These are phyloP conservation scores for Coemansia aciculifera DNA, from an alignment of 192 early-diverging fungal species.

Conservation along the genomic window DNA sequence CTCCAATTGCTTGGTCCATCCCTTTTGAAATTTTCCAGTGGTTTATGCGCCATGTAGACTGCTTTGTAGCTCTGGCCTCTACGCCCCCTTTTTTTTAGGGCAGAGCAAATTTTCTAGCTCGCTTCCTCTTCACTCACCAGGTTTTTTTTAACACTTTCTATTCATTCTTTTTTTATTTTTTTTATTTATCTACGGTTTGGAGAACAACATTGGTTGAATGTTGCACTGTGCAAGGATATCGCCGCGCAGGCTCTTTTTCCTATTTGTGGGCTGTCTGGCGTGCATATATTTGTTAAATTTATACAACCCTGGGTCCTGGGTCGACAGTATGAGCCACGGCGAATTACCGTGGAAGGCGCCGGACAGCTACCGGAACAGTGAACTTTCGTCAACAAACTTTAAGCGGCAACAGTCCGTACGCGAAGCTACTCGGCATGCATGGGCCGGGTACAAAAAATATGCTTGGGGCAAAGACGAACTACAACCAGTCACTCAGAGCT, in stretches of 20 bases:
- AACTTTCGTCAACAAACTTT: constrained; percentile 14
- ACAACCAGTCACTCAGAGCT: constrained; percentile 28
- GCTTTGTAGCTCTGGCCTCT: too few relatives aligned
- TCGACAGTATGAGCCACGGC: constrained; percentile 18
- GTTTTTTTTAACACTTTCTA: neutral
- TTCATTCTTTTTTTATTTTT: neutral
- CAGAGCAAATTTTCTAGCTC: too few relatives aligned
- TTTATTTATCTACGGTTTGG: neutral
- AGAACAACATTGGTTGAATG: neutral
- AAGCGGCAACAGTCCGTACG: constrained; percentile 41
- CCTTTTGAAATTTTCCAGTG: too few relatives aligned
- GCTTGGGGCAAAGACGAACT: constrained; percentile 56
- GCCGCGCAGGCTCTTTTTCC: constrained; percentile 30
- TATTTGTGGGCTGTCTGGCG: constrained; percentile 9
- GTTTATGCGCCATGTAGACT: too few relatives aligned
- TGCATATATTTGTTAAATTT: constrained; percentile 26
- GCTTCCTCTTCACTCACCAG: neutral
- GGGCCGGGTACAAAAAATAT: constrained; percentile 39
- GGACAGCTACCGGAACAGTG: constrained; percentile 7
- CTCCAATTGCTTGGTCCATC: too few relatives aligned
- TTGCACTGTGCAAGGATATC: constrained; percentile 15
- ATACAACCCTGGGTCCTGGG: neutral
- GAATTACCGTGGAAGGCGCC: constrained; percentile 4
- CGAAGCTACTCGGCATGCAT: constrained; percentile 47
- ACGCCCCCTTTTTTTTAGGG: too few relatives aligned